Conservation (phyloP, 2,329 filamentous ascomycete species). For the Talaromyces piceae region DNA sequence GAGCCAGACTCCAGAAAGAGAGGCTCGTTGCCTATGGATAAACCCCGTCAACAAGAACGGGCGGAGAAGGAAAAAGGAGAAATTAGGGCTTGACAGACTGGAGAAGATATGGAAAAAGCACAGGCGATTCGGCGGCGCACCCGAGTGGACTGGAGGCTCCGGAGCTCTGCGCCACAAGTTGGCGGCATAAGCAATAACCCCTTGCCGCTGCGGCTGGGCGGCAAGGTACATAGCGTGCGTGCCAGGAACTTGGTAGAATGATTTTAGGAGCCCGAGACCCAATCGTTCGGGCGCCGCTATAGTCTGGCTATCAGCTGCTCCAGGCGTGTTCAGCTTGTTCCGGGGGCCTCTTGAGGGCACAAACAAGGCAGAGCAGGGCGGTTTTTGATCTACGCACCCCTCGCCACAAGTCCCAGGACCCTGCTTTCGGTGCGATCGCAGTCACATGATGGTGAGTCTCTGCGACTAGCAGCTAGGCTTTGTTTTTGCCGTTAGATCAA, state of each 20-base stretch:
- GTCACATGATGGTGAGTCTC: background rate
- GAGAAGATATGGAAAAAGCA: conserved; percentile 11
- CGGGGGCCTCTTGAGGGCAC: background rate
- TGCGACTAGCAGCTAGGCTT: too few relatives aligned
- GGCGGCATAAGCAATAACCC: conserved; percentile 3
- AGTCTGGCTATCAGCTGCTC: background rate
- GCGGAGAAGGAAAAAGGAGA: conserved; percentile 2
- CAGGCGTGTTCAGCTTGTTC: background rate
- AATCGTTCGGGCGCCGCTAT: conserved; percentile 3
- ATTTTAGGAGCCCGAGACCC: conserved; percentile 9
- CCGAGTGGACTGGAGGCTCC: conserved; percentile 7
- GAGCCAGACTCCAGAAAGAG: conserved; percentile 7
- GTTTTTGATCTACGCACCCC: background rate
- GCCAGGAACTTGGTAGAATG: conserved; percentile 4
- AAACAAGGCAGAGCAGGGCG: background rate
- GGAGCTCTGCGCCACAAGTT: conserved; percentile 8
- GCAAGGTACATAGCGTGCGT: conserved; percentile 12
- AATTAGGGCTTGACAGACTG: conserved; percentile 7
- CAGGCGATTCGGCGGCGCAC: conserved; percentile 11
- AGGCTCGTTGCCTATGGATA: conserved; percentile 10
- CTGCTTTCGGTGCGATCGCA: background rate
- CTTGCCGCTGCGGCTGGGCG: conserved; percentile 13
- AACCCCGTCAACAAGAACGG: background rate
- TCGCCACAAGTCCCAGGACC: background rate
- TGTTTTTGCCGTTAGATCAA: too few relatives aligned